phyloP scores from a whole-genome alignment of 1,139 yeast species.

The Suhomyces atakaporum region DNA sequence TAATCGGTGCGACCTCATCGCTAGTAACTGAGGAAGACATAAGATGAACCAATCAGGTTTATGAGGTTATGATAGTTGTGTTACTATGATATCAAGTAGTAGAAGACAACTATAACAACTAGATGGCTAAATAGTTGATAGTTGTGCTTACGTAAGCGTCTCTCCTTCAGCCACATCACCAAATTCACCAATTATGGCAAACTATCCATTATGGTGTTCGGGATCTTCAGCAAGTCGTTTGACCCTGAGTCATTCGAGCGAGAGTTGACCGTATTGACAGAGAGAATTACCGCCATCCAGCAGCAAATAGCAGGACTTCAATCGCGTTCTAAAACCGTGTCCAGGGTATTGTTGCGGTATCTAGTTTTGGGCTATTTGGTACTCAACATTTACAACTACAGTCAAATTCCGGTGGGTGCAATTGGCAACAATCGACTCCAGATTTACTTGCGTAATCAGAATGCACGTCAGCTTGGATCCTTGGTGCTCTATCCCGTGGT shows the following conservation, averaged over 20 bases:
- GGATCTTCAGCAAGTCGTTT: conserved; percentile 40
- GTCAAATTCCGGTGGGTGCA: conserved; percentile 22
- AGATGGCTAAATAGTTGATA: too few relatives aligned
- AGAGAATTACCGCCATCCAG: conserved; percentile 38
- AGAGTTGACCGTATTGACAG: conserved; percentile 47
- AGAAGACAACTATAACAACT: neutral
- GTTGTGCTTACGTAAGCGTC: conserved; percentile 5
- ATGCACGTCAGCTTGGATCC: conserved; percentile 19
- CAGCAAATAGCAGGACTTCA: conserved; percentile 28
- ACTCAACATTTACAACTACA: conserved; percentile 29
- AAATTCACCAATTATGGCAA: too few relatives aligned
- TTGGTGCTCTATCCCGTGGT: conserved; percentile 30
- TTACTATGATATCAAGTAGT: neutral
- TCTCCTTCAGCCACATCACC: too few relatives aligned
- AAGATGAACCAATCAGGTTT: too few relatives aligned
- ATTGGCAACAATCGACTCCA: conserved; percentile 23
- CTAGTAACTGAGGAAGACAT: neutral
- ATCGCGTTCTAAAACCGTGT: conserved; percentile 21
- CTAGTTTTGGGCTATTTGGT: conserved; percentile 34
- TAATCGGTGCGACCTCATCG: conserved; percentile 6
- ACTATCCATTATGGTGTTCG: conserved; percentile 22
- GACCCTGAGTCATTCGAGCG: conserved; percentile 54
- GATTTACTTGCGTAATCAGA: conserved; percentile 29
- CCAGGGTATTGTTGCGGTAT: conserved; percentile 27
- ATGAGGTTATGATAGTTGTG: too few relatives aligned